Evolutionary conservation across 2,329 filamentous ascomycete genomes (phyloP), one percentile per base, ranked within the genome.

Genomic region (Elsinoe arachidis): DNA sequence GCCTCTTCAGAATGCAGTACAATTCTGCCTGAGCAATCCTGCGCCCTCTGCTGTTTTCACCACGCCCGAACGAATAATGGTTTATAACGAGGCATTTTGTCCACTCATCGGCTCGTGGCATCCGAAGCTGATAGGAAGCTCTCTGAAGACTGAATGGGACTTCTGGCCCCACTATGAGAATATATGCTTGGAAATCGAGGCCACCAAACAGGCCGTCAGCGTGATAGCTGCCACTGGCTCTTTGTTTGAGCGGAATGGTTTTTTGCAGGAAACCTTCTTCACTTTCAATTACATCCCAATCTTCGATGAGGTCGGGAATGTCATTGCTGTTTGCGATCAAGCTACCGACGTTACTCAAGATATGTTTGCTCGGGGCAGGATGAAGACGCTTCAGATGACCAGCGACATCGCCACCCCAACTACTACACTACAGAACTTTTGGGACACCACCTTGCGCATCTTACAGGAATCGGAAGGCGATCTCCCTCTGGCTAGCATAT

Each of bases 271-370:
- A 35, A 56, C 55, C 1, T 58, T 54, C 21, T 61, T 62, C 26
- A 59, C 57, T 6, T 59, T 60, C 19, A 33, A 54, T n/a, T 59
- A 61, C 30, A 57, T 41, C 15, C 59, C 61, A 4, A 41, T 62
- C 2, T 41, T 59, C 9, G 52, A 46, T 11, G 51, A 55, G 1
- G 37, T 39, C 11, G 61, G 61, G 5, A 12, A 49, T 10, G 44
- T 62, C 7, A 34, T 30, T 10, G 61, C 54, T 2, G 55, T 59
- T n/a, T 62, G 61, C 37, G 60, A 62, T 34, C 52, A 60, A 5
- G 41, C 56, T 33, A 21, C 39, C n/a, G 61, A 62, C 15, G 46
- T 58, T 3, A 61, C 61, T 10, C 51, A 55, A 19, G 55, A 61
- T 9, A 58, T 58, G 12, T 54, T 61, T n/a, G 30, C 46, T 2